phyloP scores from a whole-genome alignment of 208 protist genomes.

The Trypanosoma boissoni region DNA sequence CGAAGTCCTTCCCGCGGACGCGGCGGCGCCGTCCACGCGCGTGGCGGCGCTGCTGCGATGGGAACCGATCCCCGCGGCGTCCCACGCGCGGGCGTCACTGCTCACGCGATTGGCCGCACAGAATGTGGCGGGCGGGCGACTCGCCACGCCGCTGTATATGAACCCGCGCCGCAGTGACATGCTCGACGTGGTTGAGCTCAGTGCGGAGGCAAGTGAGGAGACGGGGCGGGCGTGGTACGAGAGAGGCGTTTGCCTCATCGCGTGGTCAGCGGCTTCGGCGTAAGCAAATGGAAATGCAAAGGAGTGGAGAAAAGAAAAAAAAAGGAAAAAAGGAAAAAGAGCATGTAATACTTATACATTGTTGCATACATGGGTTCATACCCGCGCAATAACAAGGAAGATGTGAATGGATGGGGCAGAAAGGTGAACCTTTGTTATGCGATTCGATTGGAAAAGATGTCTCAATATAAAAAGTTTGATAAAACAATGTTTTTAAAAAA shows the following conservation, averaged over 20 bases:
- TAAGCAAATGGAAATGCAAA: not conserved
- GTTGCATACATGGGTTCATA: not conserved
- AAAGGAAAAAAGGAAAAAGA: constrained; percentile 5
- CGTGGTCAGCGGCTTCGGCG: constrained; percentile 38
- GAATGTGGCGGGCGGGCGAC: constrained; percentile 9
- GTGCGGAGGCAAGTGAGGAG: constrained; percentile 19
- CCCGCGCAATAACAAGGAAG: not conserved
- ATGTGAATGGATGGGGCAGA: not conserved
- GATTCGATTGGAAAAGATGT: no score
- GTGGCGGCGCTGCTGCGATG: constrained; percentile 47
- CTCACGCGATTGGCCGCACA: constrained; percentile 30
- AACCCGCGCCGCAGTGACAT: constrained; percentile 59
- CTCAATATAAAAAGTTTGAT: not conserved
- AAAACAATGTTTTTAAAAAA: not conserved
- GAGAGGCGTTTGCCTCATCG: constrained; percentile 75
- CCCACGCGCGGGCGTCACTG: constrained; percentile 31
- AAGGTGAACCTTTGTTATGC: no score
- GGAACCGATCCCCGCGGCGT: constrained; percentile 12
- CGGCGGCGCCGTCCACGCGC: constrained; percentile 25
- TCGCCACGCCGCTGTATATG: constrained; percentile 85
- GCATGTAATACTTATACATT: not conserved
- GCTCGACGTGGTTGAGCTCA: constrained; percentile 73
- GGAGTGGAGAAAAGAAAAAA: not conserved
- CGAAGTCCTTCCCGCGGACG: constrained; percentile 33
- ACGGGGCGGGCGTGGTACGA: constrained; percentile 72